These are phyloP conservation scores for Backusella mclennaniae DNA, from an alignment of 192 early-diverging fungal species.

Conservation along the genomic window DNA sequence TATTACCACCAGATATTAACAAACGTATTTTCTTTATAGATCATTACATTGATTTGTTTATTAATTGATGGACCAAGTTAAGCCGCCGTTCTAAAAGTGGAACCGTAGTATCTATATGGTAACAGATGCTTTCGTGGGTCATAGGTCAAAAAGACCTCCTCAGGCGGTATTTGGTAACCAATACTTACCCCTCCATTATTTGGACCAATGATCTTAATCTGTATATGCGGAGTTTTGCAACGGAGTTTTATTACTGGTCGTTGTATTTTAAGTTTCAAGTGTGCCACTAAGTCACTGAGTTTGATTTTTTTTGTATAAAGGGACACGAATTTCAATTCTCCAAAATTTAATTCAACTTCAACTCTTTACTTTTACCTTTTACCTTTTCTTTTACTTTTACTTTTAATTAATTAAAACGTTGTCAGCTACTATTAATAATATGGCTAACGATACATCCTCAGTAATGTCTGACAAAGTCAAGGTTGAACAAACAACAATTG, in stretches of 20 bases:
- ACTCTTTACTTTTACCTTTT: neutral
- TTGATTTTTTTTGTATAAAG: conserved; percentile 15
- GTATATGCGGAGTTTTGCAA: neutral
- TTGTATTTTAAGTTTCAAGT: neutral
- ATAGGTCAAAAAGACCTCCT: conserved; percentile 8
- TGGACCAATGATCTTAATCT: neutral
- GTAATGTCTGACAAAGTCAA: conserved; percentile 15
- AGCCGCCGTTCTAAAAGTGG: neutral
- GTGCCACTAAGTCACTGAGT: neutral
- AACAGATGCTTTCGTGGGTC: conserved; percentile 5
- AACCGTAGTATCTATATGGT: conserved; percentile 8
- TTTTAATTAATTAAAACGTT: neutral
- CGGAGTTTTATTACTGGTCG: neutral
- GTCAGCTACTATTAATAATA: neutral
- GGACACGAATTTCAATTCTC: neutral
- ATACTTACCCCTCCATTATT: neutral
- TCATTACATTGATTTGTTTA: neutral
- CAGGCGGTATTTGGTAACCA: conserved; percentile 15
- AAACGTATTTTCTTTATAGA: neutral
- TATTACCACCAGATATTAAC: neutral
- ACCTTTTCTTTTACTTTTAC: neutral
- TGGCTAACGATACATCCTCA: conserved; percentile 9
- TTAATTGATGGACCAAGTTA: neutral
- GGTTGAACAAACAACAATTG: conserved; percentile 21
- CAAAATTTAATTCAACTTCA: conserved; percentile 4